Percentiles rank a stretch among this genome's conserved stretches.
These are phyloP conservation scores for Marasmius fiardii DNA, from an alignment of 1,284 basidiomycete species.

Conservation along the genomic window DNA sequence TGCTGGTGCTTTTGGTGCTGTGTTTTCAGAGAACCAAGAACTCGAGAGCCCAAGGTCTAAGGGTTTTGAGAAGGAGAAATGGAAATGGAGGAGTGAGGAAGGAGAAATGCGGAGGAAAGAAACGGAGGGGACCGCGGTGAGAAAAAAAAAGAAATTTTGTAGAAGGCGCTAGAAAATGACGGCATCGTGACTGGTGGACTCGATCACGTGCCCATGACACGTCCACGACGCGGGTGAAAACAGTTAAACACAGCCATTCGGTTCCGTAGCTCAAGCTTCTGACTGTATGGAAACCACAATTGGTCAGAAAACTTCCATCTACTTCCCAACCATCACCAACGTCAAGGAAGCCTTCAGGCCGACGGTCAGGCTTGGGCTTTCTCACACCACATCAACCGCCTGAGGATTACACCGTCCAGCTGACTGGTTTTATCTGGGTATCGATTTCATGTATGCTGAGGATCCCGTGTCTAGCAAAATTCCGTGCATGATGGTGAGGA, in stretches of 20 bases:
- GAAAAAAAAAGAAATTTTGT: constrained; percentile 1
- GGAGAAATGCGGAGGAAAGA: constrained; percentile 10
- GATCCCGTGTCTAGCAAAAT: background rate
- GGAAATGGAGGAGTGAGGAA: constrained; percentile 6
- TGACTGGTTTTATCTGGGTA: background rate
- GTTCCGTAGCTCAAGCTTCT: background rate
- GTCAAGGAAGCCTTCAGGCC: background rate
- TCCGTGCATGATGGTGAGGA: background rate
- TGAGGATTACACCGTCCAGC: background rate
- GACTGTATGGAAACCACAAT: no score
- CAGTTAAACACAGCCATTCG: background rate
- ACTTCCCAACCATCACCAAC: background rate
- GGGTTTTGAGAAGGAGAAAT: no score
- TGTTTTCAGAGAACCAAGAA: no score
- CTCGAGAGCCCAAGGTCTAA: no score
- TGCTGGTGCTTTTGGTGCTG: no score
- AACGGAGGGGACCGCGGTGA: constrained; percentile 1
- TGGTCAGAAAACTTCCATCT: background rate
- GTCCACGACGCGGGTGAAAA: background rate
- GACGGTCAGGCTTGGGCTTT: background rate
- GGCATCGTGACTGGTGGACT: background rate
- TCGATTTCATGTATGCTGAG: background rate
- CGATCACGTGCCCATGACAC: background rate
- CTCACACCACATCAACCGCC: background rate
- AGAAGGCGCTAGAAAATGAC: background rate